These are phyloP conservation scores for Psilocybe sp. DNA, from an alignment of 768 basidiomycete species.

Conservation along the genomic window DNA sequence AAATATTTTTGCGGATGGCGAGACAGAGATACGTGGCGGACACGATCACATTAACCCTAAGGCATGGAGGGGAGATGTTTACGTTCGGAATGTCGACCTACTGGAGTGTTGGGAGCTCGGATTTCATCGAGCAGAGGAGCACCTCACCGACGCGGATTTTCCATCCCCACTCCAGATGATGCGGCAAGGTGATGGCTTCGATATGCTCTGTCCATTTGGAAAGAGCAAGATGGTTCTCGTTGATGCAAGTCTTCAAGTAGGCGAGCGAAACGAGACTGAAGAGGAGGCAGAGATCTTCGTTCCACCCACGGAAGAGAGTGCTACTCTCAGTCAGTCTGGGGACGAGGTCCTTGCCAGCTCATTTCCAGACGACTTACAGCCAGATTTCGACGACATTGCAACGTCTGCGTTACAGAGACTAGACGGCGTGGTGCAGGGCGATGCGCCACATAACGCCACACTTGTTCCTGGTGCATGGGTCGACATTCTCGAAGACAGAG, in stretches of 20 bases:
- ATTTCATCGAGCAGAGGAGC: not conserved
- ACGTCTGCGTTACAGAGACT: not conserved
- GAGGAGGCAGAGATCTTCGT: constrained; percentile 7
- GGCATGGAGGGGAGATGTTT: constrained; percentile 16
- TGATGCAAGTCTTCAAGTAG: constrained; percentile 1
- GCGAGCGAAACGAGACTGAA: constrained; percentile 6
- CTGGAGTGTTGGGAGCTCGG: constrained; percentile 11
- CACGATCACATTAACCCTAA: constrained; percentile 19
- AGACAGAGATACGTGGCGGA: constrained; percentile 9
- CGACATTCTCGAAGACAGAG: not conserved
- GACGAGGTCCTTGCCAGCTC: too few relatives aligned
- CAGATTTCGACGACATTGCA: constrained; percentile 9
- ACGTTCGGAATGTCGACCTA: constrained; percentile 10
- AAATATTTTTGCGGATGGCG: too few relatives aligned
- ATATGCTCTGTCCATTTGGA: constrained; percentile 8
- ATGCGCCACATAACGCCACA: too few relatives aligned
- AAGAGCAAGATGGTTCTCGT: constrained; percentile 5
- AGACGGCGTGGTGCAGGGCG: not conserved
- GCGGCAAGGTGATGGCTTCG: not conserved
- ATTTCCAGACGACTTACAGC: not conserved
- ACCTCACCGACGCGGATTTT: not conserved
- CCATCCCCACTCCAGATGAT: not conserved
- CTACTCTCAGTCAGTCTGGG: too few relatives aligned
- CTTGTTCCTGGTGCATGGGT: not conserved
- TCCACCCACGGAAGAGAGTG: too few relatives aligned